phyloP scores from a whole-genome alignment of 768 basidiomycete genomes.

The Podaxis carcinomalis region DNA sequence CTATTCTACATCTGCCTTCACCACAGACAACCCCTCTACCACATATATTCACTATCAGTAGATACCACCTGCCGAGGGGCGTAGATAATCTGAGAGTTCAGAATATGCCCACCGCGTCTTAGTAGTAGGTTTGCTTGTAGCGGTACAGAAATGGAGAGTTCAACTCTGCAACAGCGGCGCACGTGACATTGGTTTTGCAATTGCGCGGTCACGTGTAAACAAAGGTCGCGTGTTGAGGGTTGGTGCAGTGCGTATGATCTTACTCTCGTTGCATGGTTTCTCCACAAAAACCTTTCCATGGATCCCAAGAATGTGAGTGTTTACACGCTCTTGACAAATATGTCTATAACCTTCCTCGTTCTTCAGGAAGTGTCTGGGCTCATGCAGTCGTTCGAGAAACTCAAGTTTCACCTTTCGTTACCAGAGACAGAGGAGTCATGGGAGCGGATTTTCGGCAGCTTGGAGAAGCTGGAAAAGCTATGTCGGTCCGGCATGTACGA shows the following conservation, averaged over 20 bases:
- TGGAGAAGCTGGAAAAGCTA: constrained; percentile 42
- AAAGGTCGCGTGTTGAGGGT: no score
- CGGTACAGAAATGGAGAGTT: no score
- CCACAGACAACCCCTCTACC: no score
- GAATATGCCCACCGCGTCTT: no score
- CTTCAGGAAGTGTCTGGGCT: constrained; percentile 1
- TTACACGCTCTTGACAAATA: background rate
- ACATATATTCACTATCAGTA: no score
- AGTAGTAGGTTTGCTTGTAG: no score
- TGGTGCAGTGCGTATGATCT: background rate
- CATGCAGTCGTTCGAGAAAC: constrained; percentile 28
- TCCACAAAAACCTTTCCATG: background rate
- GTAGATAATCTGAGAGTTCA: no score
- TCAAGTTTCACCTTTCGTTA: constrained; percentile 36
- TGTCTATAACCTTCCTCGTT: background rate
- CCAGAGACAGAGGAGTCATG: constrained; percentile 78
- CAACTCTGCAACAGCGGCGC: no score
- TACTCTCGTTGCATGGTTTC: background rate
- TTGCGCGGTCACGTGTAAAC: no score
- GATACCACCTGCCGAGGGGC: no score
- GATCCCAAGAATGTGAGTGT: background rate
- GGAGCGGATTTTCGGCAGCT: constrained; percentile 57
- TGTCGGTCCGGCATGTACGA: constrained; percentile 51
- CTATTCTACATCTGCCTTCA: no score
- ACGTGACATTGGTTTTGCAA: no score